Conservation (phyloP, 768 basidiomycete species). For the Auriscalpium microsporum region DNA sequence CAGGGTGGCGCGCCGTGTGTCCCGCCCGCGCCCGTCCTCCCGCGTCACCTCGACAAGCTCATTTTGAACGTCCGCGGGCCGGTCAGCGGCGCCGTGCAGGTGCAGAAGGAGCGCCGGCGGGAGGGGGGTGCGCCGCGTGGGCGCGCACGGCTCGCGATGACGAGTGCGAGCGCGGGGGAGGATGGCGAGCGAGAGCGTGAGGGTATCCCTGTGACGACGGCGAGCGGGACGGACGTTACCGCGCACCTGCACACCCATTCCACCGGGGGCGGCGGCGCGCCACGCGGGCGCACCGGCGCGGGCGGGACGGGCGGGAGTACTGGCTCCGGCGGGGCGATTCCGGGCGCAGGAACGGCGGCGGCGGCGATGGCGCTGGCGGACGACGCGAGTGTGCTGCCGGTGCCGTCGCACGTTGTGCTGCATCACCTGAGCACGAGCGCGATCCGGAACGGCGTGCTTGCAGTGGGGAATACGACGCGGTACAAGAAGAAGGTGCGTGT, state of each 20-base stretch:
- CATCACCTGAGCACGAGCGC: conserved; percentile 95
- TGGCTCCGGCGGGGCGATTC: conserved; percentile 1
- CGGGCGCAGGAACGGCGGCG: background rate
- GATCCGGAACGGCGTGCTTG: conserved; percentile 87
- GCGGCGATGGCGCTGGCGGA: conserved; percentile 49
- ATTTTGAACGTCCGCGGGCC: conserved; percentile 58
- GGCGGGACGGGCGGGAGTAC: background rate
- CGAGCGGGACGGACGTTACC: conserved; percentile 24
- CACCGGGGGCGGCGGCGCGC: background rate
- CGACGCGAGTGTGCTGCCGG: conserved; percentile 84
- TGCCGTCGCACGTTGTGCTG: conserved; percentile 88
- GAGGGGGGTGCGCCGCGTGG: conserved; percentile 3
- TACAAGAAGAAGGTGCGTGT: conserved; percentile 80
- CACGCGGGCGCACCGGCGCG: conserved; percentile 16
- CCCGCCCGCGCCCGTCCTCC: conserved; percentile 81
- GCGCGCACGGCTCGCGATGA: conserved; percentile 7
- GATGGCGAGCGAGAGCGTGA: conserved; percentile 10
- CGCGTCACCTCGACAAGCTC: conserved; percentile 87
- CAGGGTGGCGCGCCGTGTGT: conserved; percentile 61
- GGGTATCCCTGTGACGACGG: conserved; percentile 24
- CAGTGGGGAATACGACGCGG: conserved; percentile 85
- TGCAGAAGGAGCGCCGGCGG: conserved; percentile 10
- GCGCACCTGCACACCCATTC: background rate
- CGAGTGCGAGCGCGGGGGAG: background rate
- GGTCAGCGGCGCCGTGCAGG: conserved; percentile 19